Base-by-base conservation (phyloP, 768 basidiomycete species). In the Albatrellus ellisii region DNA sequence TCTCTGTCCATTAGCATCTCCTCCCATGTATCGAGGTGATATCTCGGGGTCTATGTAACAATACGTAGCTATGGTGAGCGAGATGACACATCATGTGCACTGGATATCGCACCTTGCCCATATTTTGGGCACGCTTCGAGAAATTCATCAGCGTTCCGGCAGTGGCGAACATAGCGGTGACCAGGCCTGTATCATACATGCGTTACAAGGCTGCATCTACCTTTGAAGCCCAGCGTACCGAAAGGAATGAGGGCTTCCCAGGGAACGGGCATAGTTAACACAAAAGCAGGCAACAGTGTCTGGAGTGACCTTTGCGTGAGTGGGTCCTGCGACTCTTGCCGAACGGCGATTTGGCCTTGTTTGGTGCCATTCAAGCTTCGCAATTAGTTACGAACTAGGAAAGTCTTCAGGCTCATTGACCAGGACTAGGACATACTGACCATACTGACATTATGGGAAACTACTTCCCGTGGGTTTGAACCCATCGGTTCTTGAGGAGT, bases 201-300 rank as follows among this genome's bases (percentile, higher is more conserved):
- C 22, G 17, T 36, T 3, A 31, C 7, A 35, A 26, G n/a, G n/a
- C n/a, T n/a, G n/a, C n/a, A n/a, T n/a, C n/a, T n/a, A n/a, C n/a
- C n/a, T n/a, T n/a, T n/a, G n/a, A n/a, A n/a, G n/a, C n/a, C n/a
- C n/a, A n/a, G 39, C 38, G 45, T 47, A 91, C 92, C 92, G 56
- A 92, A 91, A 36, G 92, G 92, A 68, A 98, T 86, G 53, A 97
- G 73, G 39, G 92, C 90, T 67, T 98, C 91, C 82, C 86, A 97
- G 52, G 91, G 92, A 53, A 95, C 81, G 43, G 92, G 92, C 92
- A 94, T 94, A 52, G 50, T 69, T 58, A 41, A 12, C 35, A 33
- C 10, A 18, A 29, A n/a, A 29, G 9, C 17, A 8, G 34, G 10
- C 8, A 9, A 36, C 20, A 10, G 4, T 36, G 10, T 8, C n/a